Percentiles rank a stretch among this genome's conserved stretches.
Conservation (phyloP, 2,329 filamentous ascomycete species). For the Lecanicillium sp. region DNA sequence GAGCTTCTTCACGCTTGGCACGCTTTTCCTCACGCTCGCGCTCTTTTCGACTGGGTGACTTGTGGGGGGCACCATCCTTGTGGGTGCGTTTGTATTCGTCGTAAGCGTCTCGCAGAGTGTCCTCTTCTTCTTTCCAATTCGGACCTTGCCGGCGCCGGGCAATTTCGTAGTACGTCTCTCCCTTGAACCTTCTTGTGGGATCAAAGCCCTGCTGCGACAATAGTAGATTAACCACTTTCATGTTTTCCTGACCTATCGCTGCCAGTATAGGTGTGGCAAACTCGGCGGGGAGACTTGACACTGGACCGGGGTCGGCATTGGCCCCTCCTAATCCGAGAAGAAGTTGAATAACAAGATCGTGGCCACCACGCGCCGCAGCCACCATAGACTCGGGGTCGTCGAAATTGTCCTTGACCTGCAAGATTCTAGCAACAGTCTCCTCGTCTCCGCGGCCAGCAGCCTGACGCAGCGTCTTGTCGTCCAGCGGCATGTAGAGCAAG, state of each 20-base stretch:
- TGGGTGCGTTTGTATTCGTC: conserved; percentile 55
- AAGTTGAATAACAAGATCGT: conserved; percentile 79
- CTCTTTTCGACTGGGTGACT: conserved; percentile 43
- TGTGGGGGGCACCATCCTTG: conserved; percentile 42
- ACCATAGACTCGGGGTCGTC: conserved; percentile 83
- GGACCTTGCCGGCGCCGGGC: conserved; percentile 77
- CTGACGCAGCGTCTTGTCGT: conserved; percentile 54
- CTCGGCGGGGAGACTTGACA: conserved; percentile 55
- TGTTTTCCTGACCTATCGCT: conserved; percentile 82
- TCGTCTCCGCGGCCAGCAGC: conserved; percentile 57
- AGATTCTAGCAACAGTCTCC: conserved; percentile 54
- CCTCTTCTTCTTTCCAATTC: conserved; percentile 83
- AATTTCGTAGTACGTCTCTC: conserved; percentile 81
- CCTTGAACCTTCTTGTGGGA: conserved; percentile 69
- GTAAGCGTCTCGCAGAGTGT: conserved; percentile 70
- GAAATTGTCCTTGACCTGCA: conserved; percentile 54
- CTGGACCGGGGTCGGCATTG: conserved; percentile 62
- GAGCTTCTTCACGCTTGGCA: conserved; percentile 36
- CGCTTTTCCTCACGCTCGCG: conserved; percentile 40
- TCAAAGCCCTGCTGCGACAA: conserved; percentile 74
- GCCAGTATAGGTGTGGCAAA: conserved; percentile 89
- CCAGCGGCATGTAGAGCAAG: conserved; percentile 55
- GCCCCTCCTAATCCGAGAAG: conserved; percentile 62
- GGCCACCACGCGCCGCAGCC: conserved; percentile 84
- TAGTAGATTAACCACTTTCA: conserved; percentile 76